A percentile compares a stretch with the other conserved stretches of the same genome.
Evolutionary conservation across 495 filamentous ascomycete species (phyloP).

Genomic region (Aspergillus carlsbadensis): DNA sequence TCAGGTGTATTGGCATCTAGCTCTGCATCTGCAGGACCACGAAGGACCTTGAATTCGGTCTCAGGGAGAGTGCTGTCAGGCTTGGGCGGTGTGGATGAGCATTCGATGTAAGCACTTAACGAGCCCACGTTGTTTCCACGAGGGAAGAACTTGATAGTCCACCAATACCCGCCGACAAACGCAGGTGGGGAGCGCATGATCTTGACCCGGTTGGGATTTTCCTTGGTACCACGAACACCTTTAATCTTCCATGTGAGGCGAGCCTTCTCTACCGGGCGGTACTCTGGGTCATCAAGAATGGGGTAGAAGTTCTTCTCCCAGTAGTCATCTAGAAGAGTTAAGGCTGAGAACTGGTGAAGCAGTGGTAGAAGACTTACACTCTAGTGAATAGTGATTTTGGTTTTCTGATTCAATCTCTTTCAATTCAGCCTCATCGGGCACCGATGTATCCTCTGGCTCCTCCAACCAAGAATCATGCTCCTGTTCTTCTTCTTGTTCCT

Average conservation of each 20-base stretch:
- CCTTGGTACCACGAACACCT: constrained; percentile 59
- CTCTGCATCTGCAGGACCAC: constrained; percentile 29
- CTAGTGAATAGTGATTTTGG: constrained; percentile 50
- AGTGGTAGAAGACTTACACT: constrained; percentile 41
- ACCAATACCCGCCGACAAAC: constrained; percentile 61
- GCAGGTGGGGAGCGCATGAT: constrained; percentile 61
- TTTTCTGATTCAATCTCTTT: constrained; percentile 55
- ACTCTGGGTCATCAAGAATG: constrained; percentile 60
- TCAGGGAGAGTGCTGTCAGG: constrained; percentile 39
- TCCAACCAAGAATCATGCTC: constrained; percentile 51
- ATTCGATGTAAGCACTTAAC: constrained; percentile 65
- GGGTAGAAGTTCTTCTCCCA: constrained; percentile 61
- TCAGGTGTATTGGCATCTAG: constrained; percentile 32
- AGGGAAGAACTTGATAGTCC: constrained; percentile 70
- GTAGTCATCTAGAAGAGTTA: constrained; percentile 43
- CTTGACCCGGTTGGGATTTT: constrained; percentile 56
- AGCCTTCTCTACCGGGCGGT: constrained; percentile 49
- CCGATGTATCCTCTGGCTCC: constrained; percentile 55
- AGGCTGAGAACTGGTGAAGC: constrained; percentile 13
- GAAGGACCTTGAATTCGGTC: constrained; percentile 38
- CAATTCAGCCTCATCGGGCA: constrained; percentile 59
- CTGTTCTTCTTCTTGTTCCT: neutral
- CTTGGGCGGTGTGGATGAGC: constrained; percentile 46
- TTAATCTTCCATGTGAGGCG: constrained; percentile 61
- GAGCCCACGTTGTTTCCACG: constrained; percentile 61